These are phyloP conservation scores for Camelina neglecta DNA, from an alignment of 345 rosid genomes.

Conservation along the genomic window DNA sequence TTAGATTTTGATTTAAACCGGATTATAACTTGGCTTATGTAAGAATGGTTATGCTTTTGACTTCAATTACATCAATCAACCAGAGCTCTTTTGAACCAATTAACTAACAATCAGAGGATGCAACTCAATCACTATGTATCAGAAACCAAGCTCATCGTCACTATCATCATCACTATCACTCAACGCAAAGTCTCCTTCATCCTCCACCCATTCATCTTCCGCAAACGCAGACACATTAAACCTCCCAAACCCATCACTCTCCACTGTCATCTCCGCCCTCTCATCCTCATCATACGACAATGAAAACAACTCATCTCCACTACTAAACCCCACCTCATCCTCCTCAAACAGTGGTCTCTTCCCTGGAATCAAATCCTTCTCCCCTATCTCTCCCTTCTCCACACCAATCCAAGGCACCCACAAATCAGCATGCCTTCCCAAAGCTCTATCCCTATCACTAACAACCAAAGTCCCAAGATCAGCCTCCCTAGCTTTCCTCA, in stretches of 20 bases:
- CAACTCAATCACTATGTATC: slow-evolving; percentile 22
- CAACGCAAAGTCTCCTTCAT: slow-evolving; percentile 47
- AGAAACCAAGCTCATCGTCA: slow-evolving; percentile 39
- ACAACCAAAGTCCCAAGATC: slow-evolving; percentile 84
- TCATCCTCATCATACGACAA: slow-evolving; percentile 53
- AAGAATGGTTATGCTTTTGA: neutral
- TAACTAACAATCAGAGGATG: neutral
- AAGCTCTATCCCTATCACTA: slow-evolving; percentile 68
- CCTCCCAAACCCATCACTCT: slow-evolving; percentile 55
- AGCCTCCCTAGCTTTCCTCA: slow-evolving; percentile 78
- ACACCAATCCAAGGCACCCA: slow-evolving; percentile 92
- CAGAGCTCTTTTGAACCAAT: slow-evolving; percentile 10
- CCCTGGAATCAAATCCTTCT: slow-evolving; percentile 72
- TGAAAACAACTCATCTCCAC: slow-evolving; percentile 54
- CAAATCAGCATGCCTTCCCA: slow-evolving; percentile 80
- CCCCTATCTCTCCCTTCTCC: slow-evolving; percentile 72
- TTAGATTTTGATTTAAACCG: neutral
- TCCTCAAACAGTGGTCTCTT: slow-evolving; percentile 48
- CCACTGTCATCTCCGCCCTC: slow-evolving; percentile 53
- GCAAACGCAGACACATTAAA: slow-evolving; percentile 63
- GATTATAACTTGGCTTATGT: neutral
- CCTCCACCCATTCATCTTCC: slow-evolving; percentile 71
- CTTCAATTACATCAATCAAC: neutral
- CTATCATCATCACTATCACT: slow-evolving; percentile 51
- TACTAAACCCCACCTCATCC: slow-evolving; percentile 26